These are phyloP conservation scores for Chondrus crispus DNA, from an alignment of 23 red algal species.

Conservation along the genomic window DNA sequence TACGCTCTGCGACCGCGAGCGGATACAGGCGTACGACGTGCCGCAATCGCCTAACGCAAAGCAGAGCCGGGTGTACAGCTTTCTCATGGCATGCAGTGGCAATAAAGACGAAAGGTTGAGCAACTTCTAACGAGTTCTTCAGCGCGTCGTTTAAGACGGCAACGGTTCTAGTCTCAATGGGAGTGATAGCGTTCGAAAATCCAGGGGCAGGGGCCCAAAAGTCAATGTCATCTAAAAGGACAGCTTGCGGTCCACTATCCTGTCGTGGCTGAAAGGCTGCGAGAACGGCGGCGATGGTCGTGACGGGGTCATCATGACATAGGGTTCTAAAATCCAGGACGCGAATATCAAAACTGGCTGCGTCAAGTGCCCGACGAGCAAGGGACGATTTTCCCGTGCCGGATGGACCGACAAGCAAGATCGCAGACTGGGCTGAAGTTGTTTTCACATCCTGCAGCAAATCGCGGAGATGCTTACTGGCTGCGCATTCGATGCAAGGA, in stretches of 20 bases:
- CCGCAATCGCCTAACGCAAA: not conserved
- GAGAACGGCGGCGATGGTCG: not conserved
- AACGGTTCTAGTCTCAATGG: not conserved
- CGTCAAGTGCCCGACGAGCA: not conserved
- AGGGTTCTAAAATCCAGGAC: not conserved
- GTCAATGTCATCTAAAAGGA: not conserved
- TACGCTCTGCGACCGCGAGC: not conserved
- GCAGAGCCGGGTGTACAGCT: not conserved
- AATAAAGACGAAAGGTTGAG: not conserved
- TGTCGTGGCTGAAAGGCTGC: not conserved
- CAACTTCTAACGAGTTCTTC: not conserved
- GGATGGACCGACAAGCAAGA: not conserved
- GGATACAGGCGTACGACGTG: not conserved
- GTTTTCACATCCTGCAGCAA: no score
- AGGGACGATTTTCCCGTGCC: constrained; percentile 14
- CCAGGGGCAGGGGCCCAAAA: not conserved
- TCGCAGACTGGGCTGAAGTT: not conserved
- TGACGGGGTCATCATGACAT: not conserved
- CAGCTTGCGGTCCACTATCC: not conserved
- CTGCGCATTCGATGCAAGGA: no score
- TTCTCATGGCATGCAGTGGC: not conserved
- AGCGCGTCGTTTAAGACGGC: not conserved
- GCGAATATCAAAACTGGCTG: not conserved
- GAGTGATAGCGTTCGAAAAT: not conserved
- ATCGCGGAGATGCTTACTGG: no score